Base-by-base conservation (phyloP, 176 grass and related monocot genomes). In the Phyllostachys edulis region DNA sequence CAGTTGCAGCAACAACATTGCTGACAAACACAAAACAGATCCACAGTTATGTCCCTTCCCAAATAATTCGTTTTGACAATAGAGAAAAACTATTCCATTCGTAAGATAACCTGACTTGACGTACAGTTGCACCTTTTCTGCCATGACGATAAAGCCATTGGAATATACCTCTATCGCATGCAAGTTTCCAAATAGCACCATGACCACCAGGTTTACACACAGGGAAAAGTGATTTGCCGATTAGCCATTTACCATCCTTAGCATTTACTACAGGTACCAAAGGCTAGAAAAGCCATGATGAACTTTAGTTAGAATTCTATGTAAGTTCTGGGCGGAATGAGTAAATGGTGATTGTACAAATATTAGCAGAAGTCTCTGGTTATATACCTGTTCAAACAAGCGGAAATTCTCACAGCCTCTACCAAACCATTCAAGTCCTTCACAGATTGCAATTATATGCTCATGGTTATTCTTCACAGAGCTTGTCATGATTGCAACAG, bases 181-280 rank as follows among this genome's bases (percentile, higher is more conserved):
- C 96, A 77, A 98, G 96, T 77, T 98, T 98, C 96, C 96, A 98
- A 81, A 98, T 87, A 79, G 91, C 91, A 38, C 96, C 96, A 94
- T 98, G 93, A 73, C 93, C 93, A 85, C 96, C 96, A 50, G 96
- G 96, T 86, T 98, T 98, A 87, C 93, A 87, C 15, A 98, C 89
- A 69, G 93, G 96, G 21, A 93, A 85, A 82, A 92, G 80, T 70
- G 89, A 76, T 67, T 85, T 87, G 52, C 80, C 87, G 51, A 92
- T 88, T 77, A 98, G 80, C 96, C 96, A 98, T 73, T 89, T 93
- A 50, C 96, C 96, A 90, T 98, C 87, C 74, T 90, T 78, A 29
- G 91, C 91, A 67, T 88, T 90, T 46, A 95, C 93, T 88, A 98
- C 91, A 80, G 93, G 96, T 16, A 98, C 96, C 91, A 98, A 86